Evolutionary conservation across 805 yeast genomes (phyloP).

Genomic region (Ogataea henricii): DNA sequence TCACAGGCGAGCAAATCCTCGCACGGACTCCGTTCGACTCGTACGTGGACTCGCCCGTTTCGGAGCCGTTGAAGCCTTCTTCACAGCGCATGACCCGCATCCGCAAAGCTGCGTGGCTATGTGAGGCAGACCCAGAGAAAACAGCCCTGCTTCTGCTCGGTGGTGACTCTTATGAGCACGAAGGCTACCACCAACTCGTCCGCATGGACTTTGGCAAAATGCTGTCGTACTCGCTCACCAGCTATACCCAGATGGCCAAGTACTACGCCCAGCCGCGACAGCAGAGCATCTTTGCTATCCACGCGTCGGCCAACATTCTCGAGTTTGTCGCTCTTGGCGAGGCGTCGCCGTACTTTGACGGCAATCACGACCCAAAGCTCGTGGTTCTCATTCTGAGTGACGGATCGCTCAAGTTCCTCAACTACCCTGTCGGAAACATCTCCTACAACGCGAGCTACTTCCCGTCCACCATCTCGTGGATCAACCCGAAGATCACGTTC

Average conservation of each 20-base stretch:
- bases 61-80: slow-evolving; percentile 23
- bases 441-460: slow-evolving; percentile 59
- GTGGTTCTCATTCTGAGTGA: slow-evolving; percentile 59
- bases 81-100: slow-evolving; percentile 43
- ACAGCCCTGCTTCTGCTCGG: slow-evolving; percentile 75
- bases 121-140: slow-evolving; percentile 75
- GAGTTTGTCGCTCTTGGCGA: slow-evolving; percentile 57
- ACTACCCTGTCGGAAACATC: slow-evolving; percentile 56
- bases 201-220: slow-evolving; percentile 78
- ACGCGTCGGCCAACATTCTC: slow-evolving; percentile 44
- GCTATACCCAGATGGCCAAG: slow-evolving; percentile 79
- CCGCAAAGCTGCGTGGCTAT: slow-evolving; percentile 69
- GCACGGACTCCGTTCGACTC: slow-evolving; percentile 74
- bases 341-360: slow-evolving; percentile 74
- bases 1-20: slow-evolving; percentile 68
- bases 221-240: slow-evolving; percentile 75
- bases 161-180: slow-evolving; percentile 51
- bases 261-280: slow-evolving; percentile 65
- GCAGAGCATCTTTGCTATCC: slow-evolving; percentile 58
- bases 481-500: slow-evolving; percentile 68
- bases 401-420: slow-evolving; percentile 65
- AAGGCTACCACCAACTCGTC: slow-evolving; percentile 47
- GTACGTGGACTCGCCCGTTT: slow-evolving; percentile 56
- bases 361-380: slow-evolving; percentile 74
- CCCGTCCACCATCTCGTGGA: slow-evolving; percentile 80